Evolutionary conservation across 2,329 filamentous ascomycete species (phyloP).

Genomic region (Aspergillus chevalieri): DNA sequence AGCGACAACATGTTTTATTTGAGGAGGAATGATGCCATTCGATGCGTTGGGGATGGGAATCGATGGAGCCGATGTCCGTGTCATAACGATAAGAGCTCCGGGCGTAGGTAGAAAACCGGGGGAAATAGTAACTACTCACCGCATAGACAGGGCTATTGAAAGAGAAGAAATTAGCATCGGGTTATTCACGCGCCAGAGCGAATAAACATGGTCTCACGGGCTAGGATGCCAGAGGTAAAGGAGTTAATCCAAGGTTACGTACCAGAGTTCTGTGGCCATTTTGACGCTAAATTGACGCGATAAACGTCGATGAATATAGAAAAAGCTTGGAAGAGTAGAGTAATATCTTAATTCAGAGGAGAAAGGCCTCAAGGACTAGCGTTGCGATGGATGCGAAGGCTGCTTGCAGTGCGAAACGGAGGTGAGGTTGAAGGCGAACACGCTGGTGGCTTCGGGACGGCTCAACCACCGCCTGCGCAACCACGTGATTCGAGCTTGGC

Average conservation of each 20-base stretch:
- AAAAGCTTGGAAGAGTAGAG: conserved; percentile 12
- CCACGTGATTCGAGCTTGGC: conserved; percentile 30
- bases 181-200: background rate
- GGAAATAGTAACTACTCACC: conserved; percentile 60
- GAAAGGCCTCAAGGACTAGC: conserved; percentile 17
- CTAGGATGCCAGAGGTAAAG: conserved; percentile 22
- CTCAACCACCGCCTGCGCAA: conserved; percentile 16
- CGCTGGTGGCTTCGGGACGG: conserved; percentile 25
- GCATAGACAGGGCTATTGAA: conserved; percentile 84
- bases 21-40: background rate
- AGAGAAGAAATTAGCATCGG: conserved; percentile 18
- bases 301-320: conserved; percentile 9
- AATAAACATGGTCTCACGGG: conserved; percentile 22
- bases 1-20: conserved; percentile 18
- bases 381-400: conserved; percentile 24
- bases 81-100: background rate
- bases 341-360: conserved; percentile 12
- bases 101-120: background rate
- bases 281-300: conserved; percentile 33
- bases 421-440: conserved; percentile 30
- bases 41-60: background rate
- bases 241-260: conserved; percentile 45
- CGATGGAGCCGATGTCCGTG: conserved; percentile 1
- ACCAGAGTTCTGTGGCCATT: conserved; percentile 81
- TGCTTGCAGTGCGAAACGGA: conserved; percentile 20